phyloP scores from a whole-genome alignment of 2,329 filamentous ascomycete genomes.

The Coleophoma eucalyptorum region DNA sequence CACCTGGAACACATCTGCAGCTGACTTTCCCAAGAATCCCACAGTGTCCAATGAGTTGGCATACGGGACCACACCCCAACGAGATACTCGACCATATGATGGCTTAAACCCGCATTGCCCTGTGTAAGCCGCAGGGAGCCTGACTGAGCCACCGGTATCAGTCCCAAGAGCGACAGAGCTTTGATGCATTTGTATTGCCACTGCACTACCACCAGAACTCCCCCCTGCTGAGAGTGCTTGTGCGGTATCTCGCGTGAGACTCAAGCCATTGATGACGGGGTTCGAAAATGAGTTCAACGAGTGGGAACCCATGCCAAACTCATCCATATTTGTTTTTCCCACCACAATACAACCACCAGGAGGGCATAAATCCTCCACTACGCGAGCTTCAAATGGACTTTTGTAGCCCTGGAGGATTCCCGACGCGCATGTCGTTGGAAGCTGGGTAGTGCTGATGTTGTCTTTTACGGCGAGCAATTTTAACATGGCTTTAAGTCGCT shows the following conservation, averaged over 20 bases:
- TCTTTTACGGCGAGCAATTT: conserved; percentile 57
- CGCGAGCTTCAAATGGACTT: conserved; percentile 79
- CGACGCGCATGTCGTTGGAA: conserved; percentile 83
- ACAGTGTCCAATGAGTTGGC: conserved; percentile 74
- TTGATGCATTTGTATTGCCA: conserved; percentile 66
- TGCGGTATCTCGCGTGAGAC: not conserved
- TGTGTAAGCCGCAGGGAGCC: conserved; percentile 69
- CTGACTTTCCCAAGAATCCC: conserved; percentile 51
- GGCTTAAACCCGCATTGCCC: conserved; percentile 69
- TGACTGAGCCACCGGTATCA: conserved; percentile 74
- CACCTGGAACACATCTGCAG: conserved; percentile 30
- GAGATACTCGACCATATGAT: conserved; percentile 64
- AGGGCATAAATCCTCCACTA: conserved; percentile 63
- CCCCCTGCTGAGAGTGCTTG: conserved; percentile 67
- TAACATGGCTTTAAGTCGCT: not conserved
- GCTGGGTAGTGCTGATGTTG: conserved; percentile 64
- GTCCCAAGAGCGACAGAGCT: conserved; percentile 73
- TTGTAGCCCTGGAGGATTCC: conserved; percentile 64
- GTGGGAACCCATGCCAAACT: conserved; percentile 93
- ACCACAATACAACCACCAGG: conserved; percentile 58
- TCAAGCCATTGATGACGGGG: conserved; percentile 41
- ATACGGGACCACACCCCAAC: conserved; percentile 69
- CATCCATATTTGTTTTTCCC: conserved; percentile 90
- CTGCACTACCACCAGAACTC: conserved; percentile 90
- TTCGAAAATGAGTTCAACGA: conserved; percentile 66